A percentile compares a stretch with the other conserved stretches of the same genome.
Conservation (phyloP, 2,329 filamentous ascomycete species). For the Sporothrix luriei region DNA sequence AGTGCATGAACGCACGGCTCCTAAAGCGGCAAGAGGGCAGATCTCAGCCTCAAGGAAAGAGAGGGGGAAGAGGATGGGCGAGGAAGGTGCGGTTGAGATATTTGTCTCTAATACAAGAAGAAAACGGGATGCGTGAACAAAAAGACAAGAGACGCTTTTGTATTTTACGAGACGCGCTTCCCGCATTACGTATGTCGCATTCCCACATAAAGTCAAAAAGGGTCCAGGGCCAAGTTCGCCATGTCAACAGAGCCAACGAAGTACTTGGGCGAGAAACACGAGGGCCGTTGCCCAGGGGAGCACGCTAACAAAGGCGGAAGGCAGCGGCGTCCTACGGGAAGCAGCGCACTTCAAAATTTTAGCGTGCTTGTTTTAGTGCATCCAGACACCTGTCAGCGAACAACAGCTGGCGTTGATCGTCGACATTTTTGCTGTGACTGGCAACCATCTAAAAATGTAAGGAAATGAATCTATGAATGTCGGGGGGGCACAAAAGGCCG, state of each 20-base stretch:
- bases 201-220: neutral
- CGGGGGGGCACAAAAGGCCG: neutral
- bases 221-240: constrained; percentile 7
- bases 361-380: neutral
- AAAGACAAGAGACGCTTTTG: neutral
- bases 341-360: constrained; percentile 2
- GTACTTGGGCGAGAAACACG: neutral
- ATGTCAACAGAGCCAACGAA: constrained; percentile 30
- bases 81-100: constrained; percentile 28
- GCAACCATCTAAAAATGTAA: neutral
- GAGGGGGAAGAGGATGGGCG: constrained; percentile 2
- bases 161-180: neutral
- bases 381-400: neutral
- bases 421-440: neutral
- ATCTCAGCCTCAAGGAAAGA: constrained; percentile 19
- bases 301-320: constrained; percentile 31
- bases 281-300: constrained; percentile 35
- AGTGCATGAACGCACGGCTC: constrained; percentile 27
- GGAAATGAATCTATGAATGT: neutral
- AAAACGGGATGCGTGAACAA: neutral
- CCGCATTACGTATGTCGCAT: constrained; percentile 29
- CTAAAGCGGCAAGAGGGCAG: constrained; percentile 22
- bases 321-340: constrained; percentile 12
- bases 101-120: too few species aligned
- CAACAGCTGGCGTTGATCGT: neutral